phyloP scores from a whole-genome alignment of 169 alveolate species.

The Plasmodium vinckei region DNA sequence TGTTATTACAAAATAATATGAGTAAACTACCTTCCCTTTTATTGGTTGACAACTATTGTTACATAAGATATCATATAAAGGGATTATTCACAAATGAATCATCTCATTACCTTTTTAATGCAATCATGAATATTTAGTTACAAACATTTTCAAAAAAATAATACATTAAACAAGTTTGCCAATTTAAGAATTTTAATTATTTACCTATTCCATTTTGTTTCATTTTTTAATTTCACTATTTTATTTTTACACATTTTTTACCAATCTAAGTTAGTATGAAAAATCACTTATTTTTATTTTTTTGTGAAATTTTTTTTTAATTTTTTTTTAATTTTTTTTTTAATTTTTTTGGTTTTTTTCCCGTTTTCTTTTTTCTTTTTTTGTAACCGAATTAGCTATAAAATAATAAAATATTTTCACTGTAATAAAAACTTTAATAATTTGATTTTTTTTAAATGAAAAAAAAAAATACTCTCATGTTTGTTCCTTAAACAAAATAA shows the following conservation, averaged over 20 bases:
- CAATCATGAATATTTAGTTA: not conserved
- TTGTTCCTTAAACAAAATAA: no score
- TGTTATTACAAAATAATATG: not conserved
- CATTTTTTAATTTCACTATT: not conserved
- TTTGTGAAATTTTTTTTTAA: no score
- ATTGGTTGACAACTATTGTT: conserved; percentile 31
- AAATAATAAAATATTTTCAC: no score
- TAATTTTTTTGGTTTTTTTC: no score
- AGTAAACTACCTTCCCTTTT: conserved; percentile 23
- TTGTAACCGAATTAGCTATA: no score
- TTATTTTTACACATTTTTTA: not conserved
- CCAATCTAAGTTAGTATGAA: not conserved
- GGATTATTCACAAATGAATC: conserved; percentile 57
- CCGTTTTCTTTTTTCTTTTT: no score
- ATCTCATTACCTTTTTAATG: conserved; percentile 32
- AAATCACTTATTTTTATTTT: no score
- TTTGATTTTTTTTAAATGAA: no score
- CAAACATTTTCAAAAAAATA: not conserved
- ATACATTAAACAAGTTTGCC: not conserved
- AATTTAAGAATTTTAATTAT: not conserved
- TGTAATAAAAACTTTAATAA: no score
- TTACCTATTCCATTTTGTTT: not conserved
- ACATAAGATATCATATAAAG: conserved; percentile 56
- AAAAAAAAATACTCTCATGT: no score
- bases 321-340: no score